Percentiles rank a stretch among this genome's conserved stretches.
Evolutionary conservation across 805 yeast species (phyloP).

Genomic region (Ogataea siamensis): DNA sequence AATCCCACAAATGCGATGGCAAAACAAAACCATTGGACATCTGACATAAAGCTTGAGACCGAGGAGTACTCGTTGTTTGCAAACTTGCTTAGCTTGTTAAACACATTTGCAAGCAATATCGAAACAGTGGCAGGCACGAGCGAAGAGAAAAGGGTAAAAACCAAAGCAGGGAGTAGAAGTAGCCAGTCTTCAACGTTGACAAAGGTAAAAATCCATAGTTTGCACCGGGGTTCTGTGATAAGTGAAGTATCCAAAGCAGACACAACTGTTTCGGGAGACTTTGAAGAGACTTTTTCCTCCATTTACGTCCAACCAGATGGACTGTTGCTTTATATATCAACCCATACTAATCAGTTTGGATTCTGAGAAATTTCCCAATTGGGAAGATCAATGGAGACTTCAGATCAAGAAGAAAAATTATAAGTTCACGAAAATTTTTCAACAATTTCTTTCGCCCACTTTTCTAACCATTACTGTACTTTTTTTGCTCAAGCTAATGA

Average conservation of each 20-base stretch:
- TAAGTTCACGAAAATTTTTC: not conserved
- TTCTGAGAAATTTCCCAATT: slow-evolving; percentile 3
- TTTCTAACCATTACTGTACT: slow-evolving; percentile 5
- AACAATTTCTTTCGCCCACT: not conserved
- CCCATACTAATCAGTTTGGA: not conserved
- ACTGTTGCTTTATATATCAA: too few species aligned
- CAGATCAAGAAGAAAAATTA: not conserved
- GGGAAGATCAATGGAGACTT: slow-evolving; percentile 7
- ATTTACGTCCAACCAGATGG: not conserved
- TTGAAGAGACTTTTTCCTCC: slow-evolving; percentile 6
- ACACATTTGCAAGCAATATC: slow-evolving; percentile 63
- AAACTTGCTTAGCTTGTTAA: slow-evolving; percentile 41
- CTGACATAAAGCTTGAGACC: slow-evolving; percentile 33
- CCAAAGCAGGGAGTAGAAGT: slow-evolving; percentile 19
- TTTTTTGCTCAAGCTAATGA: slow-evolving; percentile 1
- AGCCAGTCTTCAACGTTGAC: slow-evolving; percentile 25
- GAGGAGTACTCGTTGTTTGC: slow-evolving; percentile 33
- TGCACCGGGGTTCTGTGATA: not conserved
- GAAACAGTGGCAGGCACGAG: slow-evolving; percentile 60
- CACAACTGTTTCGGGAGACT: slow-evolving; percentile 6
- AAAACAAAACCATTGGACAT: slow-evolving; percentile 37
- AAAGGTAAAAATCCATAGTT: slow-evolving; percentile 26
- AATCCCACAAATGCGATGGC: slow-evolving; percentile 45
- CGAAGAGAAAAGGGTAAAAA: slow-evolving; percentile 47
- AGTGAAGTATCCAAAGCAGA: slow-evolving; percentile 2